Base-by-base conservation (phyloP, 192 early-diverging fungal species). In the Diversispora eburnea region DNA sequence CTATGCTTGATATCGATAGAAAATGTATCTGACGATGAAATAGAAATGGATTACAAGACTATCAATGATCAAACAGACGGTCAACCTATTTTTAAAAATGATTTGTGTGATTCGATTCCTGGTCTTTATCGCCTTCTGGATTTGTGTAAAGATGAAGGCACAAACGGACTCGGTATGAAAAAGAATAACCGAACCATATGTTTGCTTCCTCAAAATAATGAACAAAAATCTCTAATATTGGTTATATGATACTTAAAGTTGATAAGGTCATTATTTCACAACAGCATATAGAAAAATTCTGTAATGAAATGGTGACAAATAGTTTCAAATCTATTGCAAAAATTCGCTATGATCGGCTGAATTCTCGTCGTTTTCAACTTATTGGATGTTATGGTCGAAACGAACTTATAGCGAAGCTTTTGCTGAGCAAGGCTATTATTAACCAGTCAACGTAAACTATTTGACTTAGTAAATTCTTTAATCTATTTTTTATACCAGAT, bases 81-180 rank as follows among this genome's bases (percentile, higher is more conserved):
- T 51, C 49, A 51, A 51, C 49, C 9, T 51, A 13, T 12, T 51
- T 12, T 2, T 51, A 12, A 13, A 12, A 12, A 51, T 51, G 61
- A 63, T 63, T 39, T 43, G 5, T 63, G 61, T 43, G 61, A 63
- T 7, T 25, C 4, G 3, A 72, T 72, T 33, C 70, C 70, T 9
- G 70, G 70, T 6, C 52, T 72, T 57, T 72, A 72, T 72, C 70
- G 70, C 17, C 19, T 72, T 45, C 46, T 72, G 46, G 39, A 72
- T 19, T 58, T 72, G 46, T 57, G 45, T 54, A 72, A 58, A 58
- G 70, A 72, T 47, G 45, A 72, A 56, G 70, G 70, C 15, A 19
- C 59, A 19, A 72, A 72, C 19, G 70, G 70, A 5, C 45, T 72
- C 43, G 70, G 70, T 72, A 47, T 45, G 54, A 41, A 43, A 60